Evolutionary conservation across 2,329 filamentous ascomycete species (phyloP).

Genomic region (Verticillium albo-atrum): DNA sequence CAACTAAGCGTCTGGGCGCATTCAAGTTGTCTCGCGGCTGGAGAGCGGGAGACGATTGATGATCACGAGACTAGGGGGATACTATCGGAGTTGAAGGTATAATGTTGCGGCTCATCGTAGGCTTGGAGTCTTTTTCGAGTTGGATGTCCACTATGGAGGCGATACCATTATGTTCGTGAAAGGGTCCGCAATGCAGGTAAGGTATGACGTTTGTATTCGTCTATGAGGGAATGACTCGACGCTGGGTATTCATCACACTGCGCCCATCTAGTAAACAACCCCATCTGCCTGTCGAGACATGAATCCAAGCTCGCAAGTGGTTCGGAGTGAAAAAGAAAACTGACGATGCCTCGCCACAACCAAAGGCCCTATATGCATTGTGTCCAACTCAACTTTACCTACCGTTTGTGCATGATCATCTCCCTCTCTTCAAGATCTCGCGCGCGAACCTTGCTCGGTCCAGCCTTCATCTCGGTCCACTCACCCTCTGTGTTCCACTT

Average conservation of each 20-base stretch:
- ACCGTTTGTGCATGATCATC: not conserved
- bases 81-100: not conserved
- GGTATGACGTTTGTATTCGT: not conserved
- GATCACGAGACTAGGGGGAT: conserved; percentile 16
- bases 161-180: too few relatives aligned
- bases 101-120: not conserved
- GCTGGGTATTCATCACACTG: not conserved
- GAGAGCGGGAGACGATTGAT: conserved; percentile 16
- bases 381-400: not conserved
- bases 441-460: conserved; percentile 44
- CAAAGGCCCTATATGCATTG: not conserved
- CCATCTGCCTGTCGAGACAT: not conserved
- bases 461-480: conserved; percentile 63
- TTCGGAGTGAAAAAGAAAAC: not conserved
- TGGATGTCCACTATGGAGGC: too few relatives aligned
- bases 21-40: conserved; percentile 35
- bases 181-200: too few relatives aligned
- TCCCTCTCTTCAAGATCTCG: conserved; percentile 17
- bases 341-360: not conserved
- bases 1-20: conserved; percentile 36
- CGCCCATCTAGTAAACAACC: not conserved
- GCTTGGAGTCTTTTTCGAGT: too few relatives aligned
- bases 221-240: not conserved
- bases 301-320: not conserved
- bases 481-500: conserved; percentile 59